Evolutionary conservation across 768 basidiomycete species (phyloP).

Genomic region (Termitomyces sp.): DNA sequence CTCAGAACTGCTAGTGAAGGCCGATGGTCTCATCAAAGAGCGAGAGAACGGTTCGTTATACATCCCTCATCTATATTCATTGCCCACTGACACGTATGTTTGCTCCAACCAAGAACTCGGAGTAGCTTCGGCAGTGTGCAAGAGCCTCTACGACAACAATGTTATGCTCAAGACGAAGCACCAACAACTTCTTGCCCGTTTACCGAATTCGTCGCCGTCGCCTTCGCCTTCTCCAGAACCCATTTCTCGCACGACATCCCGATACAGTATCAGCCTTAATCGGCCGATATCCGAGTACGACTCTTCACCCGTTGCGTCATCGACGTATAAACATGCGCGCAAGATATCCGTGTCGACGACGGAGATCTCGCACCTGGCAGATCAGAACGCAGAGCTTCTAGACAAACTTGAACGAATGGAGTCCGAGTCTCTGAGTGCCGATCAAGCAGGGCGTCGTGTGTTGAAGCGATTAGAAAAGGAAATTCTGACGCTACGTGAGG

Average conservation of each 20-base stretch:
- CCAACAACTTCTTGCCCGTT: constrained; percentile 62
- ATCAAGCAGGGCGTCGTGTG: constrained; percentile 64
- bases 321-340: constrained; percentile 29
- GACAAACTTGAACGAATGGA: constrained; percentile 75
- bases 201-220: constrained; percentile 45
- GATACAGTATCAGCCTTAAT: constrained; percentile 25
- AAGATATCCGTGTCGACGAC: constrained; percentile 63
- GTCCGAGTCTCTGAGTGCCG: constrained; percentile 60
- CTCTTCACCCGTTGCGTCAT: constrained; percentile 15
- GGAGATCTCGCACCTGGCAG: constrained; percentile 68
- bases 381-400: constrained; percentile 82
- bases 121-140: constrained; percentile 64
- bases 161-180: constrained; percentile 67
- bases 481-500: constrained; percentile 68
- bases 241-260: constrained; percentile 22
- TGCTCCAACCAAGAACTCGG: constrained; percentile 50
- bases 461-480: constrained; percentile 77
- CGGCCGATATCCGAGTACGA: constrained; percentile 18
- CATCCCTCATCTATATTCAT: neutral
- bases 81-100: constrained; percentile 6
- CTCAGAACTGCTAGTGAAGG: constrained; percentile 63
- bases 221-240: constrained; percentile 35
- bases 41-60: constrained; percentile 66
- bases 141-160: constrained; percentile 68
- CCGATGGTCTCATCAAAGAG: constrained; percentile 71